Base-by-base conservation (phyloP, 306 rosid genomes). In the Heteromeles arbutifolia region DNA sequence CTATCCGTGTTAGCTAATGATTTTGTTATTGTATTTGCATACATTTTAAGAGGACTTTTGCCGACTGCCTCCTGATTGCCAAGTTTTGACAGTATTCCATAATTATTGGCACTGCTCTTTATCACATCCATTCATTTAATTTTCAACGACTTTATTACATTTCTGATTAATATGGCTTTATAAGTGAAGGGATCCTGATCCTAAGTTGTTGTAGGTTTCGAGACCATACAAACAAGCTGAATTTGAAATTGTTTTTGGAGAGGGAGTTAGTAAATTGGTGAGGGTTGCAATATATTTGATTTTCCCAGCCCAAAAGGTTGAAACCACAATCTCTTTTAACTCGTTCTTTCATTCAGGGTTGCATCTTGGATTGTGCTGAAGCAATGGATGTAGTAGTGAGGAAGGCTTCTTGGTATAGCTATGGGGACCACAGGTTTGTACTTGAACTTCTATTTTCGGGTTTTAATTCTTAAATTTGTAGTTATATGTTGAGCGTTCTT, bases 361-460 rank as follows among this genome's bases (percentile, higher is more conserved):
- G 98, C 85, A 76, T 95, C 80, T 86, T 95, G 84, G 98, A 95
- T 86, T 95, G 97, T 84, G 98, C 97, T 65, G 98, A 95, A 87
- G 79, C 83, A 45, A 81, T 90, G 93, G 97, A 92, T 62, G 79
- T 95, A 67, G 84, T 95, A 79, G 78, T 82, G 69, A 95, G 85
- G 82, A 95, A 92, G 86, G 98, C 97, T 29, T 89, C 98, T 79
- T 95, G 98, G 98, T 95, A 95, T 79, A 92, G 97, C 84, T 95
- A 86, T 57, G 96, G 91, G 67, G 97, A 95, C 62, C 97, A 95
- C 59, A 86, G 98, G 98, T 95, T 84, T 79, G 79, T 81, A 59
- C 57, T 19, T 58, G 24, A 56, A 73, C 70, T 68, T 72, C 70
- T 65, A 70, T 62, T 75, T 76, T 76, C 75, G 22, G 67, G 67